Evolutionary conservation across 768 basidiomycete species (phyloP), one percentile per base, ranked within the genome.

Genomic region (Russula vinacea): DNA sequence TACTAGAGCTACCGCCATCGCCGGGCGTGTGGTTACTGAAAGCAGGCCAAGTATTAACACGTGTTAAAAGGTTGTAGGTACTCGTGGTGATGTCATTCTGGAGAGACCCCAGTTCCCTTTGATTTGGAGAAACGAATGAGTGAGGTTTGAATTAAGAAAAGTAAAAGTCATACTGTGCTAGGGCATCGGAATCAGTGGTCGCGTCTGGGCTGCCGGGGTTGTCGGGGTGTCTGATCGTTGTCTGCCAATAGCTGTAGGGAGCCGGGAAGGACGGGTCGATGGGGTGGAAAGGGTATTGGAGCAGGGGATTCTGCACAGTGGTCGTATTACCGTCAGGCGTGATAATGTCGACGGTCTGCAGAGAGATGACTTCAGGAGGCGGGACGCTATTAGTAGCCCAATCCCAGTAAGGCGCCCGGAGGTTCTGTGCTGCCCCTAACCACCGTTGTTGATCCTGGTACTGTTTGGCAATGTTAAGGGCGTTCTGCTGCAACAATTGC

Each of bases 401-500:
- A 70, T 83, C 81, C 81, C 81, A 83, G 72, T 77, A 83, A 2
- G 79, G 79, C 49, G 74, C 71, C 19, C 79, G 76, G 10, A 80
- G 70, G 19, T 69, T 58, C n/a, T 52, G n/a, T 4, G 80, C 79
- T 0, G 76, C 78, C 22, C 70, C 55, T 26, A 69, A 58, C 76
- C 77, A 80, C 11, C 24, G 60, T 3, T 35, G 35, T 54, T 56
- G 67, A 0, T 72, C 73, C 5, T 54, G 24, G 70, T 82, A 83
- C 1, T 69, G 76, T 14, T 69, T 65, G 2, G 81, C 81, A 29
- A 81, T 78, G 7, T 70, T 64, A n/a, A 69, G 61, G 1, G 81
- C 81, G 26, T 74, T 71, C 2, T 72, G 65, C 47, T 81, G 77
- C 29, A 83, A 29, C 24, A 75, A 73, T 83, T 83, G 82, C 82